Evolutionary conservation across 2,329 filamentous ascomycete species (phyloP), one percentile per base, ranked within the genome.

Genomic region (Tolypocladium capitatum): DNA sequence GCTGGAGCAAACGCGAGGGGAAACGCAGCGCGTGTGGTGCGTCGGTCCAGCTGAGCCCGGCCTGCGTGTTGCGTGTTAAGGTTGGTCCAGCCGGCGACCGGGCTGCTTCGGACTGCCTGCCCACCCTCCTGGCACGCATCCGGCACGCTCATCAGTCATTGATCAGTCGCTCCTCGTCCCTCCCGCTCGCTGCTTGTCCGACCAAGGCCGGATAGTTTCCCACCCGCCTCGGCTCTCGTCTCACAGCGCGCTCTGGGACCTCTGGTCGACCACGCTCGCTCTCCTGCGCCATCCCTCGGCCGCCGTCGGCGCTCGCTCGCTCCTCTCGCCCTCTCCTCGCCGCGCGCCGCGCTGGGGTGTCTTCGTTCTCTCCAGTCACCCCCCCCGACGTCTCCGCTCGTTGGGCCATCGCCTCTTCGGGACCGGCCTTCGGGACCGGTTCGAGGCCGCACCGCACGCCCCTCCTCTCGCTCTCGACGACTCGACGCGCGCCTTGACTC

Each of bases 191-290:
- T 47, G n/a, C 35, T 51, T 53, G 53, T 56, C 52, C 54, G 52
- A 55, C 55, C 46, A 50, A 56, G 53, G 54, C 54, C 55, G 55
- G 55, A 56, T 50, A 46, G 52, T 56, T 50, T 56, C 55, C 55
- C 53, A 53, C 53, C 52, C 53, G 52, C 56, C 53, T 57, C 58
- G 58, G 58, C n/a, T n/a, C 58, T 56, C 55, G 62, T 64, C 50
- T 50, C 50, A 52, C 52, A 44, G 50, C 46, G 44, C 48, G 40
- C 48, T 48, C 24, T 41, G 38, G 24, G 46, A 49, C 50, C 51
- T 42, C 49, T 41, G 33, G 38, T 49, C 45, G 47, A 48, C 49
- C 45, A 47, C 47, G 43, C 27, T 46, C 47, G 41, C 40, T 13
- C 46, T 49, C 46, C 45, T 43, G 21, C 42, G 38, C 38, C 44